These are phyloP conservation scores for Daldinia bambusicola DNA, from an alignment of 495 filamentous ascomycete species.

Conservation along the genomic window DNA sequence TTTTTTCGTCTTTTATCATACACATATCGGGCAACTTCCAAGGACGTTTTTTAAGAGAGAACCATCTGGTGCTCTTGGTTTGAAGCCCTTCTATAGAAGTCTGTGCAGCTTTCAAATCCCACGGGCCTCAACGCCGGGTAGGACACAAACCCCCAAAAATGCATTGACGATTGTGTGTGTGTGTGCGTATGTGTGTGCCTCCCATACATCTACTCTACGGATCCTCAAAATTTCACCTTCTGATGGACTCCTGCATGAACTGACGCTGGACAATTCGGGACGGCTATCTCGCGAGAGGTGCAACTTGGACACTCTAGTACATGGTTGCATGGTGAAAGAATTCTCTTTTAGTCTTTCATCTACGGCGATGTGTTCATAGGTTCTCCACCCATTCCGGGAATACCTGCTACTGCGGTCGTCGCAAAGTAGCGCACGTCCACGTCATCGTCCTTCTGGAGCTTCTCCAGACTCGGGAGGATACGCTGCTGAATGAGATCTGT, in stretches of 20 bases:
- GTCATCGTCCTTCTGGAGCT: slow-evolving; percentile 94
- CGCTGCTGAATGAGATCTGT: slow-evolving; percentile 86
- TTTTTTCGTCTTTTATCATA: slow-evolving; percentile 42
- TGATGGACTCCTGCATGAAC: slow-evolving; percentile 25
- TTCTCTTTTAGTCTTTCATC: slow-evolving; percentile 49
- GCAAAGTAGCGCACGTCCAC: slow-evolving; percentile 98
- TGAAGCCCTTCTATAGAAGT: slow-evolving; percentile 30
- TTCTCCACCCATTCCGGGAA: slow-evolving; percentile 58
- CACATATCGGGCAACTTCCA: slow-evolving; percentile 28
- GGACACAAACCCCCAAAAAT: slow-evolving; percentile 41
- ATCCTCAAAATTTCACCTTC: slow-evolving; percentile 23
- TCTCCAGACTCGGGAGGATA: slow-evolving; percentile 90
- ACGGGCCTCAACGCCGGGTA: slow-evolving; percentile 23
- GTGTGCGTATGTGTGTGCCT: slow-evolving; percentile 15
- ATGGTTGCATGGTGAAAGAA: slow-evolving; percentile 38
- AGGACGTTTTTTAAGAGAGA: not conserved
- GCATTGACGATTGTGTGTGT: slow-evolving; percentile 32
- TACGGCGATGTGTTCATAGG: slow-evolving; percentile 71
- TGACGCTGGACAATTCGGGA: slow-evolving; percentile 27
- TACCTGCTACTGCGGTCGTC: slow-evolving; percentile 59
- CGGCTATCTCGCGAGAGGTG: slow-evolving; percentile 41
- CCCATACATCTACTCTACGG: slow-evolving; percentile 33
- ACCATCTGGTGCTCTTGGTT: slow-evolving; percentile 2
- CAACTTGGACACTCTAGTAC: slow-evolving; percentile 41
- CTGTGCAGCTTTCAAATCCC: slow-evolving; percentile 27